These are phyloP conservation scores for Omphalea diandra DNA, from an alignment of 441 rosid genomes.

Conservation along the genomic window DNA sequence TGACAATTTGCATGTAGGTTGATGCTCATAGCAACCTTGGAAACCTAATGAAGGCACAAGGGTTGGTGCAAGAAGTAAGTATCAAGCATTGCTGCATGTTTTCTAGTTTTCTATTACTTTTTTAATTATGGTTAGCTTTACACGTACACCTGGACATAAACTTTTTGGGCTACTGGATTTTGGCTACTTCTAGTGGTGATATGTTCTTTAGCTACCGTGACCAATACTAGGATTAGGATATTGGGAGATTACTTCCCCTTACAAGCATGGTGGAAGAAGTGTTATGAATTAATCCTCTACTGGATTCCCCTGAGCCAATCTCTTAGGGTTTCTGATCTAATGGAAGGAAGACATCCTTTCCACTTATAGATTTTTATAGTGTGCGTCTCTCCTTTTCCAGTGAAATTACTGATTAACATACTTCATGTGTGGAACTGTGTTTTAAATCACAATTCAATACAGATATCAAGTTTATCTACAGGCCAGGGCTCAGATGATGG, in stretches of 20 bases:
- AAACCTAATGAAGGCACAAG: constrained; percentile 94
- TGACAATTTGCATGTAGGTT: constrained; percentile 51
- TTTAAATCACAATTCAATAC: constrained; percentile 66
- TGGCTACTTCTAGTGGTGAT: constrained; percentile 6
- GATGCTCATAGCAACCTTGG: constrained; percentile 99
- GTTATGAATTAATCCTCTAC: constrained; percentile 22
- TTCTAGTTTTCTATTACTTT: constrained; percentile 9
- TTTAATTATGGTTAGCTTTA: background rate
- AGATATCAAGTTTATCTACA: constrained; percentile 67
- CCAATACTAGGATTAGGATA: constrained; percentile 14
- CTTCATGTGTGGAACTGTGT: constrained; percentile 81
- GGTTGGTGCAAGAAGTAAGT: constrained; percentile 96
- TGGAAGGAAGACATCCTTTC: constrained; percentile 31
- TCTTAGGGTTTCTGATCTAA: constrained; percentile 19
- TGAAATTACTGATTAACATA: constrained; percentile 60
- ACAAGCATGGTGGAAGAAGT: constrained; percentile 18
- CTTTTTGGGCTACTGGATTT: constrained; percentile 5
- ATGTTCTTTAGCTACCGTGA: constrained; percentile 10
- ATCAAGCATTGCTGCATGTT: constrained; percentile 17
- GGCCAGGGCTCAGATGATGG: constrained; percentile 84
- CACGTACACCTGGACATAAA: too few species aligned
- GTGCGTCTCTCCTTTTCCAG: constrained; percentile 32
- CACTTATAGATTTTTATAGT: constrained; percentile 18
- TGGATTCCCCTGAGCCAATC: constrained; percentile 34
- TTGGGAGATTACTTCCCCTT: constrained; percentile 1